phyloP scores from a whole-genome alignment of 225 moss, liverwort and hornwort species.

The Pseudoscleropodium purum region DNA sequence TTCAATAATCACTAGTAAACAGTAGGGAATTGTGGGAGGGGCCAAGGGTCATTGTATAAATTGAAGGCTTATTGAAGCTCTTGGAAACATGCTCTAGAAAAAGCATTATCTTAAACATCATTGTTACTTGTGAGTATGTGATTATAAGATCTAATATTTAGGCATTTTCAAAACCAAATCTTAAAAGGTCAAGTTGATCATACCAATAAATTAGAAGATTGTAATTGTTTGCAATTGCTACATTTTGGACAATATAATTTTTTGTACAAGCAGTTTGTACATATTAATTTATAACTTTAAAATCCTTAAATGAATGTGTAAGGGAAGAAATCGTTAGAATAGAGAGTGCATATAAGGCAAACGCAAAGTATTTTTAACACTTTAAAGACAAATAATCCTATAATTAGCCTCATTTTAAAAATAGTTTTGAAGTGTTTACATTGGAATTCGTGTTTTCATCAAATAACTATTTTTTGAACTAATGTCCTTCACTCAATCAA shows the following conservation, averaged over 20 bases:
- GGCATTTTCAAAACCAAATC: not conserved
- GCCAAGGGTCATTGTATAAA: not conserved
- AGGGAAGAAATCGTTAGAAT: not conserved
- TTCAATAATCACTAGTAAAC: not conserved
- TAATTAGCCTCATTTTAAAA: not conserved
- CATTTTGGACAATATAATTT: not conserved
- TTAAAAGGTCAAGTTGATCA: not conserved
- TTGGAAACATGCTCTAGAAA: not conserved
- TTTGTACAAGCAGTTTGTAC: not conserved
- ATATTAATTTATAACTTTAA: not conserved
- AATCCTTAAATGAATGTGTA: not conserved
- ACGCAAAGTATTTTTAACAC: not conserved
- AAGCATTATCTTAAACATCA: not conserved
- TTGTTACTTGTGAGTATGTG: not conserved
- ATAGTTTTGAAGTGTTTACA: too few relatives aligned
- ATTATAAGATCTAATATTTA: not conserved
- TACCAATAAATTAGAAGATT: not conserved
- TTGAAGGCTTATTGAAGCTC: not conserved
- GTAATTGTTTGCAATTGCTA: not conserved
- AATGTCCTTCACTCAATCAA: too few relatives aligned
- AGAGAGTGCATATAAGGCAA: fast-evolving
- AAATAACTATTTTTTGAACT: too few relatives aligned
- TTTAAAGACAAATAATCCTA: not conserved
- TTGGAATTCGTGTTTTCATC: too few relatives aligned
- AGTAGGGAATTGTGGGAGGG: not conserved